phyloP scores from a whole-genome alignment of 805 yeast genomes.

The Yarrowia sp. region DNA sequence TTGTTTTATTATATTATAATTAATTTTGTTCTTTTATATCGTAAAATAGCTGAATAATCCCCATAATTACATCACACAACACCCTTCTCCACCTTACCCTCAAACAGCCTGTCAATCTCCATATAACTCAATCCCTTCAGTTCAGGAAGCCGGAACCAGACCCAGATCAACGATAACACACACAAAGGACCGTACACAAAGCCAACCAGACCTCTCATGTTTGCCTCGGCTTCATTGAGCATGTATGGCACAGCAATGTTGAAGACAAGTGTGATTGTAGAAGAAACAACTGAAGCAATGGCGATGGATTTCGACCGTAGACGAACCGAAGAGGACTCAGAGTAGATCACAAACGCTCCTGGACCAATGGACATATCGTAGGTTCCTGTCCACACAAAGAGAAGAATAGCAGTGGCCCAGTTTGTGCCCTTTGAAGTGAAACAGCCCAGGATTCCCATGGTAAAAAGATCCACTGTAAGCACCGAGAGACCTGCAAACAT shows the following conservation, averaged over 20 bases:
- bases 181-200: conserved; percentile 56
- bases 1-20: no score
- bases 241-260: conserved; percentile 54
- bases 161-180: conserved; percentile 53
- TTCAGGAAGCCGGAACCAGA: conserved; percentile 64
- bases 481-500: conserved; percentile 51
- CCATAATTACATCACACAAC: not conserved
- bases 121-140: conserved; percentile 64
- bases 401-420: conserved; percentile 55
- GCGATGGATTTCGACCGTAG: conserved; percentile 55
- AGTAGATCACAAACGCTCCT: conserved; percentile 52
- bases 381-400: conserved; percentile 56
- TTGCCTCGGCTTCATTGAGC: conserved; percentile 58
- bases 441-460: conserved; percentile 52
- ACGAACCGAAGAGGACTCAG: conserved; percentile 56
- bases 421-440: conserved; percentile 41
- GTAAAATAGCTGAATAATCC: no score
- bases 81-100: not conserved
- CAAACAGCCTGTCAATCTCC: conserved; percentile 64
- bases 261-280: conserved; percentile 43
- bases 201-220: conserved; percentile 60
- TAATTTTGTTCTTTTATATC: no score
- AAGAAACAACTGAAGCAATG: conserved; percentile 52
- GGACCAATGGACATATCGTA: conserved; percentile 58
- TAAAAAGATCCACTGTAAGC: conserved; percentile 52